phyloP scores from a whole-genome alignment of 352 stramenopile genomes.

The Phytophthora capsici region DNA sequence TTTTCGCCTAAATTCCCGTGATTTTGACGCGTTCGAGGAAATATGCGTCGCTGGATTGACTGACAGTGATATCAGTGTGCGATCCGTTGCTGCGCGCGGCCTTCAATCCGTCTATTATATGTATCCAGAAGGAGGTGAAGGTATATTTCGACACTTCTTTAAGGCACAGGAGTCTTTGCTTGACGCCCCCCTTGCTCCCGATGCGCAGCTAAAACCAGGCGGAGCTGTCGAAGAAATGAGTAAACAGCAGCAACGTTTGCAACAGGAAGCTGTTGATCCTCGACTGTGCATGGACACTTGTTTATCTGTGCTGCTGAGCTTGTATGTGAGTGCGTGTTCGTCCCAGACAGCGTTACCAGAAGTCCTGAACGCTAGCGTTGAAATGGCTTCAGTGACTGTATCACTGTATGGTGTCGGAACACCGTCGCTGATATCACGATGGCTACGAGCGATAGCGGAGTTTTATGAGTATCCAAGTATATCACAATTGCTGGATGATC shows the following conservation, averaged over 20 bases:
- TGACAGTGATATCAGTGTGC: conserved; percentile 67
- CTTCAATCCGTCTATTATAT: conserved; percentile 83
- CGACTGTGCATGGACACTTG: conserved; percentile 43
- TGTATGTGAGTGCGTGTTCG: conserved; percentile 76
- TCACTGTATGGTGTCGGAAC: conserved; percentile 43
- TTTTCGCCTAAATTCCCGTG: conserved; percentile 64
- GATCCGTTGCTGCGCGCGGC: conserved; percentile 45
- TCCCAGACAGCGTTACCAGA: conserved; percentile 58
- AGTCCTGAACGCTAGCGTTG: conserved; percentile 58
- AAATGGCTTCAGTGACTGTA: conserved; percentile 46
- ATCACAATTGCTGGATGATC: conserved; percentile 59
- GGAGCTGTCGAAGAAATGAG: not conserved
- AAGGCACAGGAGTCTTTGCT: conserved; percentile 36
- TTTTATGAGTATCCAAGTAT: conserved; percentile 59
- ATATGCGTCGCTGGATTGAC: conserved; percentile 48
- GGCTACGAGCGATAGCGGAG: conserved; percentile 48
- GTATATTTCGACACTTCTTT: conserved; percentile 66
- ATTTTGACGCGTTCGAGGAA: conserved; percentile 66
- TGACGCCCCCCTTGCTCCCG: conserved; percentile 20
- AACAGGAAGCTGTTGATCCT: conserved; percentile 20
- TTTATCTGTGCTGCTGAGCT: conserved; percentile 53
- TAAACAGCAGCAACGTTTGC: not conserved
- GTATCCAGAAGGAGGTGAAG: conserved; percentile 71
- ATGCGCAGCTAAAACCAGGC: conserved; percentile 1
- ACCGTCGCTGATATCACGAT: conserved; percentile 49